Evolutionary conservation across 1,139 yeast genomes (phyloP).

Genomic region (Kodamaea suecica): DNA sequence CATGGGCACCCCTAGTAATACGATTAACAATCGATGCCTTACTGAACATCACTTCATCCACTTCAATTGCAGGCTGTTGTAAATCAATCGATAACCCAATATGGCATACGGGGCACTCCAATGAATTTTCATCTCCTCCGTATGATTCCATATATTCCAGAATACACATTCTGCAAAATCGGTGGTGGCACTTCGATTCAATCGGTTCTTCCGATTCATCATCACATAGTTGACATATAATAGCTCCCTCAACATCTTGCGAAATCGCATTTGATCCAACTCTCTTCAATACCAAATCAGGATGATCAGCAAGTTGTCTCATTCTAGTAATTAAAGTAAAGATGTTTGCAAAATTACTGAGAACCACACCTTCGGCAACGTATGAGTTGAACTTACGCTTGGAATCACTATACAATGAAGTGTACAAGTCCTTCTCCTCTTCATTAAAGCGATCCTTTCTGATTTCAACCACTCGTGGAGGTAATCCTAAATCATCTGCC

Average conservation of each 20-base stretch:
- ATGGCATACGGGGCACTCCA: slow-evolving; percentile 95
- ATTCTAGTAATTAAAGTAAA: slow-evolving; percentile 93
- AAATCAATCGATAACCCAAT: slow-evolving; percentile 87
- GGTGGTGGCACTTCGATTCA: slow-evolving; percentile 89
- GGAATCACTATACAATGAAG: slow-evolving; percentile 82
- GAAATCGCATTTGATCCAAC: slow-evolving; percentile 43
- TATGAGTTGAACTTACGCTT: slow-evolving; percentile 80
- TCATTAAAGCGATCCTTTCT: slow-evolving; percentile 84
- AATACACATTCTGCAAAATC: slow-evolving; percentile 88
- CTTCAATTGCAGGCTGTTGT: slow-evolving; percentile 81
- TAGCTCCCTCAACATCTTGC: slow-evolving; percentile 50
- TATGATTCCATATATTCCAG: slow-evolving; percentile 85
- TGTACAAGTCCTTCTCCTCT: slow-evolving; percentile 89
- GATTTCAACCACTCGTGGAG: slow-evolving; percentile 89
- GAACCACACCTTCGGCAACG: slow-evolving; percentile 92
- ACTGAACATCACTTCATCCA: slow-evolving; percentile 59
- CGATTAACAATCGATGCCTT: slow-evolving; percentile 88
- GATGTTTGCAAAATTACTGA: slow-evolving; percentile 93
- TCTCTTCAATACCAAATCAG: slow-evolving; percentile 84
- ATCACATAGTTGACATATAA: slow-evolving; percentile 90
- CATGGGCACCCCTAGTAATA: slow-evolving; percentile 67
- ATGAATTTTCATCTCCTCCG: slow-evolving; percentile 53
- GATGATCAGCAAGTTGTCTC: slow-evolving; percentile 98
- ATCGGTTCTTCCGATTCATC: slow-evolving; percentile 98
- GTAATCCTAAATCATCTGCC: slow-evolving; percentile 95